A percentile compares a stretch with the other conserved stretches of the same genome.
Conservation (phyloP, 83 land plant genomes). For the Picea mariana region DNA sequence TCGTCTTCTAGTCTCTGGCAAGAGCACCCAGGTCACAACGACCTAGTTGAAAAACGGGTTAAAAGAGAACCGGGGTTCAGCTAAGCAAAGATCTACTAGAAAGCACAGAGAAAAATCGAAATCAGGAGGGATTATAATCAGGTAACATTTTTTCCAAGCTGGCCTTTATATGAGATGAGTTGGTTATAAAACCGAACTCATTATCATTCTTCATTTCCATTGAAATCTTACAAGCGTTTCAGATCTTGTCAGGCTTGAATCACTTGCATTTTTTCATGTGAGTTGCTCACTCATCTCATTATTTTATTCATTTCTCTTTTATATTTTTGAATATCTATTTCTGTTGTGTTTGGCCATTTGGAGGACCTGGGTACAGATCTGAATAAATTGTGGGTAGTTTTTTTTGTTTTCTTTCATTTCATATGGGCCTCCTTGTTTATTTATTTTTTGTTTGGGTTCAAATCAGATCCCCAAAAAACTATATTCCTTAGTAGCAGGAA, state of each 20-base stretch:
- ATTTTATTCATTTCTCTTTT: neutral
- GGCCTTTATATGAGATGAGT: neutral
- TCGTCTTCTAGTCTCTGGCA: too few relatives aligned
- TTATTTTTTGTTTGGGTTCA: neutral
- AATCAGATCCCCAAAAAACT: too few relatives aligned
- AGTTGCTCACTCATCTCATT: neutral
- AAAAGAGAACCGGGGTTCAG: neutral
- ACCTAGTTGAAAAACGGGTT: too few relatives aligned
- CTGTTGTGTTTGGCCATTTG: neutral
- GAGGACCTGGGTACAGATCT: neutral
- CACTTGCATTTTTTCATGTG: neutral
- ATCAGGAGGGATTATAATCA: neutral
- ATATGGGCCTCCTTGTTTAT: neutral
- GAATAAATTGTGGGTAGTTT: neutral
- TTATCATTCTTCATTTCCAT: neutral
- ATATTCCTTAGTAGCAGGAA: too few relatives aligned
- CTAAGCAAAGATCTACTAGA: neutral
- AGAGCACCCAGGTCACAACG: too few relatives aligned
- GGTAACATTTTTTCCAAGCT: constrained; percentile 3
- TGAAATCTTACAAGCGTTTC: neutral
- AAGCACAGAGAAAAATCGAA: neutral
- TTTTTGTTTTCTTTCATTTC: too few relatives aligned
- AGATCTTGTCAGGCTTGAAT: neutral
- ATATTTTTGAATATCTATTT: neutral
- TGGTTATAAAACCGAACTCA: neutral